These are phyloP conservation scores for Penicillium sp. DNA, from an alignment of 2,329 filamentous ascomycete genomes.

Conservation along the genomic window DNA sequence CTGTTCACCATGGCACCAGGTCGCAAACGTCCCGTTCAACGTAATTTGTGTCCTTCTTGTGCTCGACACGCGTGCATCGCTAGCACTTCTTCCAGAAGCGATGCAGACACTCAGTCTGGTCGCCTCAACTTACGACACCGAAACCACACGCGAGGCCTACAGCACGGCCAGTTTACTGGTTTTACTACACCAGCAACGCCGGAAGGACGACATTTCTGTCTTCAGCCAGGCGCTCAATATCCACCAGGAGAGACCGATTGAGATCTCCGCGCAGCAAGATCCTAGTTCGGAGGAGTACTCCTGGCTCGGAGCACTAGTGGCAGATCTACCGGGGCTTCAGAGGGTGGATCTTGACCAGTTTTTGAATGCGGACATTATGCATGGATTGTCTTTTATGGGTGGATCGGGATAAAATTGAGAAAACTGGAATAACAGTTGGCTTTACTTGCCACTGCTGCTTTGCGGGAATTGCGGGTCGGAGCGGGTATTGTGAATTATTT, in stretches of 20 bases:
- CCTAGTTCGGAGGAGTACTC: slow-evolving; percentile 29
- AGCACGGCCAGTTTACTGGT: slow-evolving; percentile 50
- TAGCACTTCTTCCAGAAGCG: slow-evolving; percentile 46
- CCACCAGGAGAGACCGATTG: slow-evolving; percentile 14
- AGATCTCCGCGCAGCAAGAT: slow-evolving; percentile 8
- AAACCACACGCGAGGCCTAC: slow-evolving; percentile 47
- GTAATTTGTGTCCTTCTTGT: slow-evolving; percentile 51
- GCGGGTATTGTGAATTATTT: too few relatives aligned
- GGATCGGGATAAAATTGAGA: slow-evolving; percentile 1
- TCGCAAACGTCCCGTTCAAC: slow-evolving; percentile 55
- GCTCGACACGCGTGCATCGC: slow-evolving; percentile 47
- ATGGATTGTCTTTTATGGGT: slow-evolving; percentile 7
- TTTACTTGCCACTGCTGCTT: too few relatives aligned
- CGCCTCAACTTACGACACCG: slow-evolving; percentile 41
- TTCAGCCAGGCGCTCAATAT: slow-evolving; percentile 29
- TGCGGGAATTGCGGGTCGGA: too few relatives aligned
- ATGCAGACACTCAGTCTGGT: slow-evolving; percentile 45
- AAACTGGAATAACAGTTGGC: too few relatives aligned
- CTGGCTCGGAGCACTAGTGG: slow-evolving; percentile 40
- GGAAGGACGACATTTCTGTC: slow-evolving; percentile 34
- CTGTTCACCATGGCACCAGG: slow-evolving; percentile 52
- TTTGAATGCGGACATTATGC: slow-evolving; percentile 28
- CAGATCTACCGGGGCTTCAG: slow-evolving; percentile 39
- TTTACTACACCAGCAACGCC: slow-evolving; percentile 45
- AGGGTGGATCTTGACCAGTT: slow-evolving; percentile 41